phyloP scores from a whole-genome alignment of 2,329 filamentous ascomycete species.

The Venturia carpophila region DNA sequence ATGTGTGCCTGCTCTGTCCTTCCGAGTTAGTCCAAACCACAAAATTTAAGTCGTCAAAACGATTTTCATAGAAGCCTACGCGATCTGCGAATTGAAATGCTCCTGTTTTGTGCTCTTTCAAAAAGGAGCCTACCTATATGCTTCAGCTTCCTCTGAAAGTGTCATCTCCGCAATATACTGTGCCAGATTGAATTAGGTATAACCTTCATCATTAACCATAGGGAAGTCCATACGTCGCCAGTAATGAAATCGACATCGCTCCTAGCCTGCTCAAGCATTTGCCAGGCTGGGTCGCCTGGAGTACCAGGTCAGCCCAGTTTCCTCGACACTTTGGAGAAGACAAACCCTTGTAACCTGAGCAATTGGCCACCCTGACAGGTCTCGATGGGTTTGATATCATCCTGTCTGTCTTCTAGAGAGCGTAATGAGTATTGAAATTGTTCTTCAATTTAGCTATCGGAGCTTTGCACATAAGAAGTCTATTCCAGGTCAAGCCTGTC shows the following conservation, averaged over 20 bases:
- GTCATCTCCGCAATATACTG: slow-evolving; percentile 14
- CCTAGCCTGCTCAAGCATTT: slow-evolving; percentile 22
- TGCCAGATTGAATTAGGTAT: neutral
- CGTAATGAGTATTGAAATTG: neutral
- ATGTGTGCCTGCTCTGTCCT: slow-evolving; percentile 30
- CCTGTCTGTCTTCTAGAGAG: neutral
- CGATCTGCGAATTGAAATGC: neutral
- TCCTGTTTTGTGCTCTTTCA: neutral
- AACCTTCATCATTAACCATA: neutral
- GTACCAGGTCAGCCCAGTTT: neutral
- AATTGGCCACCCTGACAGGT: slow-evolving; percentile 22
- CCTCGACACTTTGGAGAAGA: neutral
- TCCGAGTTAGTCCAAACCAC: neutral
- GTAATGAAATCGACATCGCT: slow-evolving; percentile 43
- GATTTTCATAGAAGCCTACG: neutral
- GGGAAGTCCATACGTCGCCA: slow-evolving; percentile 35
- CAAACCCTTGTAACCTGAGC: slow-evolving; percentile 20
- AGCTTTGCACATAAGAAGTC: too few relatives aligned
- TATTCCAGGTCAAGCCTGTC: too few relatives aligned
- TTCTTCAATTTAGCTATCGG: too few relatives aligned
- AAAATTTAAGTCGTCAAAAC: neutral
- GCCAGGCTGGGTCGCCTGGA: slow-evolving; percentile 21
- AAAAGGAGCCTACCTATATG: neutral
- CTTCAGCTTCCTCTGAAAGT: slow-evolving; percentile 14
- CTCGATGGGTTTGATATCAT: neutral